Conservation (phyloP, 2,329 filamentous ascomycete species). For the Diaporthe caulivora region DNA sequence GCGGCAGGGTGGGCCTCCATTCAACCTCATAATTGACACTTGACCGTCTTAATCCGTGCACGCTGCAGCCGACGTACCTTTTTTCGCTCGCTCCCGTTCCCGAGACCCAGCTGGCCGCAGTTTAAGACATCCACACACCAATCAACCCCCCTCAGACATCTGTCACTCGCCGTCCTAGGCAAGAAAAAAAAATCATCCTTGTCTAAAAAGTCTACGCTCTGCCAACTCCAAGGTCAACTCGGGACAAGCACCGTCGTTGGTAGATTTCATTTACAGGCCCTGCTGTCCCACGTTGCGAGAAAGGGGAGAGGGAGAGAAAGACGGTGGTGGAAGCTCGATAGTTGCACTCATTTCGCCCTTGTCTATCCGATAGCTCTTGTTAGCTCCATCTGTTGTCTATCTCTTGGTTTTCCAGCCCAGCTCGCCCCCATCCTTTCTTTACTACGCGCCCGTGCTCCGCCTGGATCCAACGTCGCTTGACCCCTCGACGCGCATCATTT, state of each 20-base stretch:
- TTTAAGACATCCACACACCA: slow-evolving; percentile 23
- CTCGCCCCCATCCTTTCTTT: neutral
- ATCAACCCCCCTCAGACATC: slow-evolving; percentile 26
- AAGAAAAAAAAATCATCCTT: neutral
- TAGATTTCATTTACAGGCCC: neutral
- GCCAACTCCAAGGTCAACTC: neutral
- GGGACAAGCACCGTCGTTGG: neutral
- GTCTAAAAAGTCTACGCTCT: neutral
- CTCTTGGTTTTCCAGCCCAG: neutral
- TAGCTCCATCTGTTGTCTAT: slow-evolving; percentile 27
- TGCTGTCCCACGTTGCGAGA: slow-evolving; percentile 2
- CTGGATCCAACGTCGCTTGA: neutral
- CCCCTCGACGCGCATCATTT: slow-evolving; percentile 17
- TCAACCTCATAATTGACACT: slow-evolving; percentile 16
- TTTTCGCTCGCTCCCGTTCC: neutral
- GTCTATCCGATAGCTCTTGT: slow-evolving; percentile 8
- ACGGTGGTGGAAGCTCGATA: slow-evolving; percentile 34
- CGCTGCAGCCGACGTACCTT: slow-evolving; percentile 24
- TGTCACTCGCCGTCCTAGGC: neutral
- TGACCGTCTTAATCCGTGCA: slow-evolving; percentile 25
- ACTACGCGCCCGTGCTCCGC: slow-evolving; percentile 4
- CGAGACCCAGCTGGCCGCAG: slow-evolving; percentile 25
- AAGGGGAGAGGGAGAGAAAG: neutral
- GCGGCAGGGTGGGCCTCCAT: slow-evolving; percentile 22
- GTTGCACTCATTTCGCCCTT: slow-evolving; percentile 31